Evolutionary conservation across 306 rosid genomes (phyloP), one percentile per base, ranked within the genome.

Genomic region (Lathyrus aphaca): DNA sequence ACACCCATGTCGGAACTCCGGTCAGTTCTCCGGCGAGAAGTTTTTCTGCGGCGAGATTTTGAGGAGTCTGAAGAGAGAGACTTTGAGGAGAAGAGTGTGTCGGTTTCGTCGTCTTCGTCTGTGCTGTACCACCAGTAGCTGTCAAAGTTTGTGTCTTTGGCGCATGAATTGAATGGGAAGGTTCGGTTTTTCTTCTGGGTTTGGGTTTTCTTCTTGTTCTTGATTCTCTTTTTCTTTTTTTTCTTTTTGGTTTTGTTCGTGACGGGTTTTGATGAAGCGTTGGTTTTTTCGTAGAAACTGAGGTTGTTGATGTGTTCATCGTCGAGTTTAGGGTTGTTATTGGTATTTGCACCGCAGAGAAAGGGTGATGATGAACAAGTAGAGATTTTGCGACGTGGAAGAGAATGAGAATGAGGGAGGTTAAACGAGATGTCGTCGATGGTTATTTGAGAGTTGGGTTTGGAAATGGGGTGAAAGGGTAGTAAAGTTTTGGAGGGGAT

Each of bases 61-160:
- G 97, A 88, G 23, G 99, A 91, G 42, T 91, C 96, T 0, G 99
- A 91, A 15, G 97, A 86, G 29, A 74, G 84, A 40, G 88, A 84
- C 64, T 71, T 80, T 9, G 96, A 94, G 18, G 99, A 88, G 74
- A 94, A 94, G 32, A 94, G 86, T 10, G 90, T 85, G 57, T 88
- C 96, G 0, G 87, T 86, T 65, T 93, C 96, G 18, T 88, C 93
- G 48, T 89, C 90, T 21, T 87, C 89, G 3, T 85, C 95, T 59
- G 91, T 88, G 77, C 95, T 90, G 51, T 81, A 88, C 95, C 94
- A 88, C 89, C 90, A 84, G 25, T 84, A 74, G 0, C 90, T 82
- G 39, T 81, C 81, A 65, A 83, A 83, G 66, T 67, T 84, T 3
- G 79, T 57, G 5, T 86, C 91, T 69, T 81, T 71, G 8, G 91